Evolutionary conservation across 306 rosid species (phyloP).

Genomic region (Quillaja saponaria): DNA sequence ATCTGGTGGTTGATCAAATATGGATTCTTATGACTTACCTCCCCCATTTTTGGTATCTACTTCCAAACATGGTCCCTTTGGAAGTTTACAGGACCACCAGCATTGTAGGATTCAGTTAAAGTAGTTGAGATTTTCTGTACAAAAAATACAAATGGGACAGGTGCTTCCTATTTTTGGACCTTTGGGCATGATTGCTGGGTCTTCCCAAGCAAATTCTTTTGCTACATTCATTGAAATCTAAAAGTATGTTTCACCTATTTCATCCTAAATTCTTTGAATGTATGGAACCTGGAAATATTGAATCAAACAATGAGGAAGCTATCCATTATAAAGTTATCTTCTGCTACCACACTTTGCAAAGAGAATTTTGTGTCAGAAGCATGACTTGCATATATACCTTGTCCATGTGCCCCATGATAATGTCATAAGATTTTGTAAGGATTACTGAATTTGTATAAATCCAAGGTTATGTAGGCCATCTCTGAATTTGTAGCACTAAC

Average conservation of each 20-base stretch:
- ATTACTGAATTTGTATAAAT: constrained; percentile 22
- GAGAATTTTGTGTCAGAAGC: constrained; percentile 13
- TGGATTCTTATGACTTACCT: constrained; percentile 34
- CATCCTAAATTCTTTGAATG: neutral
- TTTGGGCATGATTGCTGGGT: neutral
- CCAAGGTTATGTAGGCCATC: constrained; percentile 27
- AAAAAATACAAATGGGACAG: no score
- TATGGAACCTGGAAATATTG: neutral
- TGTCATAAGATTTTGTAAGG: constrained; percentile 19
- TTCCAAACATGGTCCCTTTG: constrained; percentile 27
- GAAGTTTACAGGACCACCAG: constrained; percentile 21
- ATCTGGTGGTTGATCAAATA: constrained; percentile 32
- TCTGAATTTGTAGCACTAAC: constrained; percentile 19
- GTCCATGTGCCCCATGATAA: constrained; percentile 29
- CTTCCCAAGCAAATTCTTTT: neutral
- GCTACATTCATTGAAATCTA: neutral
- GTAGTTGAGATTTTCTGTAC: neutral
- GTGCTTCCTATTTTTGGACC: no score
- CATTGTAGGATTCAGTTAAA: neutral
- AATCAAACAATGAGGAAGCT: constrained; percentile 9
- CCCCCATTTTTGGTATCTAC: constrained; percentile 32
- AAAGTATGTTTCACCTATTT: neutral
- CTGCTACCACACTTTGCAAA: constrained; percentile 41
- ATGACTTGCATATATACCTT: constrained; percentile 24
- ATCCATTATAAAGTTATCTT: constrained; percentile 21